Percentiles rank a stretch among this genome's conserved stretches.
These are phyloP conservation scores for Trichoderma oligosporum DNA, from an alignment of 2,329 filamentous ascomycete genomes.

Conservation along the genomic window DNA sequence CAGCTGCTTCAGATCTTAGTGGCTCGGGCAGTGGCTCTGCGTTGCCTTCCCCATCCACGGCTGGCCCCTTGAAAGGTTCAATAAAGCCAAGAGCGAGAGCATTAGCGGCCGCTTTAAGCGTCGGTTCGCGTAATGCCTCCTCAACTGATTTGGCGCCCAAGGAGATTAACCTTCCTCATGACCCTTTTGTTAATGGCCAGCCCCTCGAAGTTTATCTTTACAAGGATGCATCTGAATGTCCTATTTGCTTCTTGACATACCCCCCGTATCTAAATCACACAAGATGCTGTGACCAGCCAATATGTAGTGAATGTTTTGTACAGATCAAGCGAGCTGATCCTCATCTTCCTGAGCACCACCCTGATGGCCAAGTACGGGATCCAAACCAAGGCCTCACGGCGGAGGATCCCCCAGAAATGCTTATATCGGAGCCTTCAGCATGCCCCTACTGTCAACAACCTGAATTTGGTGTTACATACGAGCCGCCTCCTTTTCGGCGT, in stretches of 20 bases:
- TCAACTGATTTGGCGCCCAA: constrained; percentile 69
- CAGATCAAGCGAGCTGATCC: constrained; percentile 95
- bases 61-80: constrained; percentile 43
- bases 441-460: constrained; percentile 95
- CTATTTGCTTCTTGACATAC: constrained; percentile 95
- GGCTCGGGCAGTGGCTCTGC: constrained; percentile 58
- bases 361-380: constrained; percentile 41
- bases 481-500: constrained; percentile 80
- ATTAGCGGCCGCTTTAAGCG: constrained; percentile 72
- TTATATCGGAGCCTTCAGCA: constrained; percentile 85
- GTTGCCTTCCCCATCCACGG: constrained; percentile 48
- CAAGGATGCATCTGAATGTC: constrained; percentile 85
- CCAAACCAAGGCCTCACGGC: constrained; percentile 38
- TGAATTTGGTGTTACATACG: constrained; percentile 95
- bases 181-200: constrained; percentile 91
- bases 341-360: constrained; percentile 76
- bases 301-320: constrained; percentile 98
- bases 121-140: constrained; percentile 68
- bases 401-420: constrained; percentile 55
- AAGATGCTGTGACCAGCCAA: constrained; percentile 89
- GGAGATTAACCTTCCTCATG: constrained; percentile 74
- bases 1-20: constrained; percentile 68
- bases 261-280: constrained; percentile 93
- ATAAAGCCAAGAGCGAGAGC: constrained; percentile 87
- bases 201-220: constrained; percentile 90